Conservation (phyloP, 768 basidiomycete species). For the Auriscalpium vulgare region DNA sequence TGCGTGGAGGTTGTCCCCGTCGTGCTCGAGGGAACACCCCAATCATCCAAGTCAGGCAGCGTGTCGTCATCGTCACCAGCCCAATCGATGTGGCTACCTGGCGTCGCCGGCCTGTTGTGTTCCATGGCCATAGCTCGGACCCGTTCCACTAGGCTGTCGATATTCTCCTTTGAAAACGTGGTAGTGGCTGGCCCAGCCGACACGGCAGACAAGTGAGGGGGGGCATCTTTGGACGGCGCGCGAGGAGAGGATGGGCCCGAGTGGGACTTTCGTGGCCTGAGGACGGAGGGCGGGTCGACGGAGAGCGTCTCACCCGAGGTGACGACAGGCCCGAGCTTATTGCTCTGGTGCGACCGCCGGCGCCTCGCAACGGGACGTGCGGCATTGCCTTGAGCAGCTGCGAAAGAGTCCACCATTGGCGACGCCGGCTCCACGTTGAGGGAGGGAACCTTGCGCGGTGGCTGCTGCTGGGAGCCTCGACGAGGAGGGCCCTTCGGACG, state of each 20-base stretch:
- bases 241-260: conserved; percentile 11
- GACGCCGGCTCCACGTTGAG: conserved; percentile 14
- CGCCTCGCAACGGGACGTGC: conserved; percentile 40
- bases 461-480: neutral
- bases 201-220: conserved; percentile 41
- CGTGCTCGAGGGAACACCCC: conserved; percentile 55
- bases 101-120: conserved; percentile 55
- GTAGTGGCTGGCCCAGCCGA: conserved; percentile 23
- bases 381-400: conserved; percentile 18
- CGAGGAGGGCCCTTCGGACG: conserved; percentile 7
- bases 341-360: conserved; percentile 37
- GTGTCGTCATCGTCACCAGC: conserved; percentile 79
- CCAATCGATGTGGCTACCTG: conserved; percentile 83
- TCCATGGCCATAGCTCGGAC: conserved; percentile 69
- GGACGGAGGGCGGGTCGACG: conserved; percentile 5
- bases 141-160: conserved; percentile 73
- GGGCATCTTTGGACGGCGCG: conserved; percentile 42
- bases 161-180: conserved; percentile 50
- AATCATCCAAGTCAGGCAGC: conserved; percentile 79
- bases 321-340: conserved; percentile 19
- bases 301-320: conserved; percentile 15
- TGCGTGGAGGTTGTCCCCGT: conserved; percentile 6
- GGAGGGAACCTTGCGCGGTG: conserved; percentile 7
- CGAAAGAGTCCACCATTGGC: conserved; percentile 2
- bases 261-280: conserved; percentile 16